These are phyloP conservation scores for Mycena amicta DNA, from an alignment of 768 basidiomycete species.

Conservation along the genomic window DNA sequence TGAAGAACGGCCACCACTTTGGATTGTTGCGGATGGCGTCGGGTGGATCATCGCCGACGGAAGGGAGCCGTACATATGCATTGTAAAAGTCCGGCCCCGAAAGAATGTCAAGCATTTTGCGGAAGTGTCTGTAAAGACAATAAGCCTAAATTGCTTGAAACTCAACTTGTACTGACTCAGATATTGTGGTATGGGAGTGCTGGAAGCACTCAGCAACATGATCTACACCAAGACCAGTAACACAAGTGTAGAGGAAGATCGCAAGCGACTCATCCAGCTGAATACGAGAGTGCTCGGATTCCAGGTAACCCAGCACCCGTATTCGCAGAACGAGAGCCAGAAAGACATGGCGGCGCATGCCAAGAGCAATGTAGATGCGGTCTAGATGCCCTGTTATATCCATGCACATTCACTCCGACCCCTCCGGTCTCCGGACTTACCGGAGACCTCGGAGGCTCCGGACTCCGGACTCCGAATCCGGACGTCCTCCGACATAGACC, in stretches of 20 bases:
- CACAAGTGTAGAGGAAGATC: conserved; percentile 29
- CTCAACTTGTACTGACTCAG: conserved; percentile 12
- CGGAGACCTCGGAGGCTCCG: too few relatives aligned
- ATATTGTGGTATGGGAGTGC: conserved; percentile 26
- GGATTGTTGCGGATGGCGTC: conserved; percentile 25
- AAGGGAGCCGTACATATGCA: conserved; percentile 21
- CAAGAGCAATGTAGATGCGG: conserved; percentile 16
- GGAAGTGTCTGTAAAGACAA: conserved; percentile 19
- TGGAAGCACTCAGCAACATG: conserved; percentile 32
- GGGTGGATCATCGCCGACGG: conserved; percentile 12
- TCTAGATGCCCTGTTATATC: too few relatives aligned
- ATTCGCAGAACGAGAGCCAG: conserved; percentile 9
- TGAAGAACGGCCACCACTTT: conserved; percentile 34
- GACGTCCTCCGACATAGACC: too few relatives aligned
- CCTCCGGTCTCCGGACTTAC: too few relatives aligned
- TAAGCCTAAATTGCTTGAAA: too few relatives aligned
- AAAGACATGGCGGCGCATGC: conserved; percentile 12
- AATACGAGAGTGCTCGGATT: conserved; percentile 7
- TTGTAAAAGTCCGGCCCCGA: conserved; percentile 17
- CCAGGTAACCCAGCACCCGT: background rate
- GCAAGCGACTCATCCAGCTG: conserved; percentile 28
- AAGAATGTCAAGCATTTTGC: conserved; percentile 6
- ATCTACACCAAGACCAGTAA: conserved; percentile 25
- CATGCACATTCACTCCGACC: too few relatives aligned
- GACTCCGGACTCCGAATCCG: too few relatives aligned